Evolutionary conservation across 2,329 filamentous ascomycete genomes (phyloP), one percentile per base, ranked within the genome.

Genomic region (Fusarium pseudograminearum): DNA sequence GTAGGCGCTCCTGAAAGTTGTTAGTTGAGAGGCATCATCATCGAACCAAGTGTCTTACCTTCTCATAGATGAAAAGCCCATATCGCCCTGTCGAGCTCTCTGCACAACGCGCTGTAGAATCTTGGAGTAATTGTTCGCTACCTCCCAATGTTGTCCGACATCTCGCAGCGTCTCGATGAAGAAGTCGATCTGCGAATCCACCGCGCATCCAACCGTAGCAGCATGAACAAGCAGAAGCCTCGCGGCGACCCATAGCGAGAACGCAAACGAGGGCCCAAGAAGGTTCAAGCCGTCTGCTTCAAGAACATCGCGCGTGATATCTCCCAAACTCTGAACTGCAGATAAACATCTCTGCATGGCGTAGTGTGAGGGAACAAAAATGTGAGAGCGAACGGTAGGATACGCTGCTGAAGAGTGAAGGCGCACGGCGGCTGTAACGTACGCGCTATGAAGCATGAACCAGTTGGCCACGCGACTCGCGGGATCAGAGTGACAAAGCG

Each of bases 371-470:
- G 82, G 81, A 9, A 80, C 75, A 34, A 83, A 82, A n/a, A 82
- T 77, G 33, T 80, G 77, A 7, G 81, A 82, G 8, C 78, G 74
- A 1, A 79, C 72, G 1, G 77, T 79, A 6, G 81, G 81, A 52
- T 83, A 83, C 5, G 81, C 82, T 1, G 81, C 81, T 5, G 80
- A 78, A 4, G 81, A 82, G 59, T 83, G 81, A n/a, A 83, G 72
- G 1, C 82, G 78, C 5, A 83, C 80, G 8, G 82, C 81, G 4
- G 80, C 77, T 0, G 80, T 82, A 15, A 83, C 81, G 46, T 82
- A 83, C 10, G 81, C 81, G 66, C 81, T 82, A 28, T 83, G 81
- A 11, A 83, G 73, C 80, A 83, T 81, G 61, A 83, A 82, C 81
- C 81, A 83, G 65, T 83, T 83, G n/a, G 81, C 81, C 3, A 83